Base-by-base conservation (phyloP, 2,329 filamentous ascomycete genomes). In the Penicillium fuscoglaucum region DNA sequence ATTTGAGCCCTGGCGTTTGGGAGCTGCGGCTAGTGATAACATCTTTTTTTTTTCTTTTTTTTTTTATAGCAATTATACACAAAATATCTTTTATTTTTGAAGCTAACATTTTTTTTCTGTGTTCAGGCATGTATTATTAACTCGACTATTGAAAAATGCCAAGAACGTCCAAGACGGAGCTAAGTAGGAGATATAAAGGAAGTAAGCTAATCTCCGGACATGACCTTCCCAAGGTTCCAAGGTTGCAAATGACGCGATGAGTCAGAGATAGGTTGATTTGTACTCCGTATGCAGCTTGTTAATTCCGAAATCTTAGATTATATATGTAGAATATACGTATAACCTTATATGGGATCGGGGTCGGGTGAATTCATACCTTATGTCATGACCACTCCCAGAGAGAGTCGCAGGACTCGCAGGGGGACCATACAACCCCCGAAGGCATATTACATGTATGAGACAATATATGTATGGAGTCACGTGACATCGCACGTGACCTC, bases 1-100 rank as follows among this genome's bases (percentile, higher is more conserved):
- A 45, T 37, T 48, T 37, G 39, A 61, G 29, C 39, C 24, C 13
- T 26, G 53, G 53, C 46, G 47, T 51, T 56, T 37, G 39, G 37
- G 19, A 37, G 21, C 19, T 31, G 29, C 44, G 37, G 21, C 28
- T 12, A 15, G 45, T 9, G n/a, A 29, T 39, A 10, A 15, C 1
- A 13, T 46, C 9, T 26, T 13, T n/a, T 13, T 39, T 41, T 24
- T n/a, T 13, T 39, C 24, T 24, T 1, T 46, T 9, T 26, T 6
- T n/a, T 8, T 39, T 31, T 24, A 26, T 10, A 13, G 19, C 40
- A 46, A 35, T 45, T 46, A 10, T 24, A 33, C 17, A 35, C 13
- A 35, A 35, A 7, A 31, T 12, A 2, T 19, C 19, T n/a, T 52
- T n/a, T 13, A 10, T 13, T 24, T n/a, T 48, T 24, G n/a, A 33